Base-by-base conservation (phyloP, 2,329 filamentous ascomycete genomes). In the Penicillium sp. region DNA sequence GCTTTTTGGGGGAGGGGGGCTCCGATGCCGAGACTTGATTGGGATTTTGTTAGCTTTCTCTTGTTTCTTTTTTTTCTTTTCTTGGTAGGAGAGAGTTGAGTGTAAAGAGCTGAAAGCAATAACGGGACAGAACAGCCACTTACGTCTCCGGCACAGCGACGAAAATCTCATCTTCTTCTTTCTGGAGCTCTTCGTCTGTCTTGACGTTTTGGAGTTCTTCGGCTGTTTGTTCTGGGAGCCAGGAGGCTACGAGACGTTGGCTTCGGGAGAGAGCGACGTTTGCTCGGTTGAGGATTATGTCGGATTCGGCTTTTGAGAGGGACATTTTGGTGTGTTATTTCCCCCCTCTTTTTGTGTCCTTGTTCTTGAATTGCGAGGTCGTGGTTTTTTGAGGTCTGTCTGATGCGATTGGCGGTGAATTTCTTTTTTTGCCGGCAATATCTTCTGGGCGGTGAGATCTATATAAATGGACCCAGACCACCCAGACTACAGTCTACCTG, bases 161-260 rank as follows among this genome's bases (percentile, higher is more conserved):
- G 57, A 80, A 80, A 33, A 80, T 71, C 53, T 78, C 77, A 57
- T 79, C 71, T 52, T 83, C 80, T 40, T 81, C 77, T 35, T 72
- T 66, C 48, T 76, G 71, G 14, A 74, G 60, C 52, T 78, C 72
- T 48, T 74, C 68, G 30, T 73, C 65, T 16, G 73, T 65, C 55
- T 73, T 75, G 45, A 63, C 58, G 51, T 68, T 62, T 44, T 64
- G 57, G 41, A 64, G 56, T 40, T 74, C 71, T 18, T 70, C 64
- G n/a, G 64, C 49, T 5, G 72, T 64, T 49, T 68, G 70, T n/a
- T 76, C 65, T 11, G 78, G 77, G 27, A 83, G 74, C 77, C 78
- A 79, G 55, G 80, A 81, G 42, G 77, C 72, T 51, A 83, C 69
- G 14, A 81, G 67, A 29, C 74, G 74, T 55, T 80, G 78, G 42